Evolutionary conservation across 2,329 filamentous ascomycete species (phyloP), one percentile per base, ranked within the genome.

Genomic region (Penicillium sp.): DNA sequence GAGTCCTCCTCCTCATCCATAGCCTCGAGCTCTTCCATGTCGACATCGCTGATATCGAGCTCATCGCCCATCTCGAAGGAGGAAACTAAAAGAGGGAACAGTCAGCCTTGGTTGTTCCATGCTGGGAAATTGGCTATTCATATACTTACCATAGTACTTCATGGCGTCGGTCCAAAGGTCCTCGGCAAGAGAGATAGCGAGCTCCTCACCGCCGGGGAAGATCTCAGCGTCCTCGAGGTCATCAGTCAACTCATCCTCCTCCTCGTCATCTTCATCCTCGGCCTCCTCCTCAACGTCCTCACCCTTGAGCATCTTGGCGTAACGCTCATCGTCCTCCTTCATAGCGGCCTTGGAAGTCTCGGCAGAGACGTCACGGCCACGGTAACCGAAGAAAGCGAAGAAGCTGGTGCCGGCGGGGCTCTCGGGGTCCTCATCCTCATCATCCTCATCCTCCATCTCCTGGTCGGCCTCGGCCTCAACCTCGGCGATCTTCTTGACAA

Each of bases 111-210:
- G 21, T 26, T 47, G 11, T 37, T 48, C n/a, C 43, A 24, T 19
- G 26, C 16, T n/a, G 9, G 14, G 23, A 34, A 48, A 53, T 19
- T 11, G 11, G 26, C 2, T 28, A 23, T 19, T 5, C 7, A 45
- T 29, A n/a, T 13, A 84, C 90, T 77, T 79, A 94, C 91, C 89
- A 78, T 94, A 97, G 78, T 94, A 95, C 74, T 90, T 91, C 73
- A 96, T 87, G 54, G 92, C 93, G 59, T 87, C 86, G 44, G 91
- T 90, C 87, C 89, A 97, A 48, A 97, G 78, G 64, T 97, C 93
- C 70, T 97, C 92, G 8, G 89, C 86, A 63, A 97, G 81, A 56
- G 86, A 82, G 59, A 91, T 82, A 34, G 92, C 92, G 44, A 97
- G 75, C 58, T 92, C 89, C 63, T 95, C 91, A 19, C 90, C 93